Base-by-base conservation (phyloP, 371 early-diverging fungal species). In the Rhizomucor pusillus region DNA sequence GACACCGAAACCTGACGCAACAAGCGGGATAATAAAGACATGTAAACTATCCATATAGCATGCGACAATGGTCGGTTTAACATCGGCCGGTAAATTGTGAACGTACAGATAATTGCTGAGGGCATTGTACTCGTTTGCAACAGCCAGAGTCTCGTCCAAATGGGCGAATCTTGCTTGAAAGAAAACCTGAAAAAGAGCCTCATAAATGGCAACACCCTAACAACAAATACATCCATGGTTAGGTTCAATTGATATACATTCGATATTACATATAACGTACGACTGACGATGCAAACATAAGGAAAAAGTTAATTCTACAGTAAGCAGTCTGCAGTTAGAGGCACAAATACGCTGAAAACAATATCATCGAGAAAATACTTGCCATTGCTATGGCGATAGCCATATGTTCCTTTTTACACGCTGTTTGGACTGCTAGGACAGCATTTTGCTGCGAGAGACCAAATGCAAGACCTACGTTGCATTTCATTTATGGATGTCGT, bases 391-490 rank as follows among this genome's bases (percentile, higher is more conserved):
- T 85, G 36, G 77, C 83, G 23, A 88, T 67, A 11, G 89, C 83
- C 43, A 86, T 77, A 54, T 87, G 79, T 47, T 65, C 66, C 22
- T 62, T 60, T n/a, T 45, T 62, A 7, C 82, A 82, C 1, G 77
- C 50, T 0, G 78, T 69, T 63, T 88, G 90, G 3, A 72, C 74
- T 0, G 73, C 78, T 6, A 88, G 67, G 20, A 85, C 71, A 36
- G 63, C 60, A 29, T 81, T 81, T 63, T 89, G 88, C 59, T 86
- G 77, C 13, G 77, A 73, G 20, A 85, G 47, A 16, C 89, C 89
- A 20, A 85, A 62, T 22, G 87, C 86, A 3, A 82, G 60, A 50
- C 54, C 54, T 54, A 39, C 24, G 5, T 4, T 7, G 1, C 9
- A 11, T 37, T 34, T n/a, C n/a, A n/a, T n/a, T n/a, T n/a, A n/a